These are phyloP conservation scores for Venturia aucupariae DNA, from an alignment of 2,329 filamentous ascomycete species.

Conservation along the genomic window DNA sequence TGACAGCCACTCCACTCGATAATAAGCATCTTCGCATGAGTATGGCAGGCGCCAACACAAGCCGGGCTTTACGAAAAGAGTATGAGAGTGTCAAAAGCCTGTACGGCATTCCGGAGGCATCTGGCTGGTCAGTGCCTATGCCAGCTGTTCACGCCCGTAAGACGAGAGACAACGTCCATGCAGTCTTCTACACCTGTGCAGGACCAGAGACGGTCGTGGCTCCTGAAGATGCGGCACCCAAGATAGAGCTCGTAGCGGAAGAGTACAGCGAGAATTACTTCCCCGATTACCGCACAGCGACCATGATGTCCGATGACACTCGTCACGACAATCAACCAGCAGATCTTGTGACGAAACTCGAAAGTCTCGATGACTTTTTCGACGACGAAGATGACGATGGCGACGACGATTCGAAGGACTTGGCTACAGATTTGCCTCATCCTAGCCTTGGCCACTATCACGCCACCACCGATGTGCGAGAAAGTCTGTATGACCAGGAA, in stretches of 20 bases:
- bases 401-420: slow-evolving; percentile 32
- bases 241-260: slow-evolving; percentile 87
- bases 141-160: slow-evolving; percentile 81
- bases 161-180: slow-evolving; percentile 87
- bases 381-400: slow-evolving; percentile 36
- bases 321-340: slow-evolving; percentile 33
- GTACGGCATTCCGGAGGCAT: slow-evolving; percentile 92
- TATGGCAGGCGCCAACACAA: slow-evolving; percentile 81
- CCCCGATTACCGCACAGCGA: slow-evolving; percentile 68
- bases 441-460: background rate
- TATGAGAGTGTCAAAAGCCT: slow-evolving; percentile 90
- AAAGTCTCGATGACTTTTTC: slow-evolving; percentile 48
- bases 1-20: slow-evolving; percentile 69
- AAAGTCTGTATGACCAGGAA: slow-evolving; percentile 85
- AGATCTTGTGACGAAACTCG: slow-evolving; percentile 58
- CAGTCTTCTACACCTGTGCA: slow-evolving; percentile 90
- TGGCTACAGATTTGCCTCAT: slow-evolving; percentile 14
- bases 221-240: slow-evolving; percentile 62
- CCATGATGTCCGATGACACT: slow-evolving; percentile 83
- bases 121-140: slow-evolving; percentile 91
- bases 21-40: slow-evolving; percentile 95
- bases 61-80: slow-evolving; percentile 75
- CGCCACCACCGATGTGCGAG: slow-evolving; percentile 32
- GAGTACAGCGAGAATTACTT: slow-evolving; percentile 74
- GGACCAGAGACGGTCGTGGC: slow-evolving; percentile 33